Evolutionary conservation across 108 stramenopile species (phyloP).

Genomic region (Nannochloropsis granulata): DNA sequence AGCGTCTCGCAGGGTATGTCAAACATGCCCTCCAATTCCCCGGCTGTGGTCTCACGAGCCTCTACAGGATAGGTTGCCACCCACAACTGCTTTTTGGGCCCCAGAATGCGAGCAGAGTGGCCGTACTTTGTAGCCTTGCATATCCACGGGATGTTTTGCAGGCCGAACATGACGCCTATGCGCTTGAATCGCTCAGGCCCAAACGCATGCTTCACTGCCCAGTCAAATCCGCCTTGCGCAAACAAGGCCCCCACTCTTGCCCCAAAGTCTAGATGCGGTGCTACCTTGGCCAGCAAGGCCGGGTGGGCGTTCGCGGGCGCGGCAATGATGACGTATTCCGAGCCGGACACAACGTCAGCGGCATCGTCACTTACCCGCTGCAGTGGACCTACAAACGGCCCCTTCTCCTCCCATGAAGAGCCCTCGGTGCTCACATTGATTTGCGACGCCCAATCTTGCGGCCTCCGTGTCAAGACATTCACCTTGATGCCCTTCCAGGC

Average conservation of each 20-base stretch:
- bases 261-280: slow-evolving; percentile 25
- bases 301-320: slow-evolving; percentile 35
- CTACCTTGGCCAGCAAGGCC: slow-evolving; percentile 8
- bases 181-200: slow-evolving; percentile 14
- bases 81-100: not conserved
- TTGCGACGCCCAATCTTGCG: slow-evolving; percentile 9
- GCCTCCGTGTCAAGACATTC: slow-evolving; percentile 33
- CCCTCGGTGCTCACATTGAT: slow-evolving; percentile 30
- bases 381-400: slow-evolving; percentile 18
- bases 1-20: slow-evolving; percentile 35
- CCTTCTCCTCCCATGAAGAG: slow-evolving; percentile 32
- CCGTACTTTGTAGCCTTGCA: slow-evolving; percentile 32
- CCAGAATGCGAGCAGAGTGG: slow-evolving; percentile 1
- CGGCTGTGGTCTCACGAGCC: slow-evolving; percentile 3
- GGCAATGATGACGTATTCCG: slow-evolving; percentile 33
- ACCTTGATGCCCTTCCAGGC: slow-evolving; percentile 30
- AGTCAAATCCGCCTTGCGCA: slow-evolving; percentile 40
- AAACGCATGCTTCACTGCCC: slow-evolving; percentile 31
- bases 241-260: slow-evolving; percentile 31
- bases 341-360: slow-evolving; percentile 20
- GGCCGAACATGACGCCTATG: slow-evolving; percentile 28
- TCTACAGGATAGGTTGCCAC: slow-evolving; percentile 11
- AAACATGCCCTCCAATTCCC: slow-evolving; percentile 23
- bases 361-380: slow-evolving; percentile 20
- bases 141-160: slow-evolving; percentile 42